These are phyloP conservation scores for Neopestalotiopsis sp. DNA, from an alignment of 2,329 filamentous ascomycete genomes.

Conservation along the genomic window DNA sequence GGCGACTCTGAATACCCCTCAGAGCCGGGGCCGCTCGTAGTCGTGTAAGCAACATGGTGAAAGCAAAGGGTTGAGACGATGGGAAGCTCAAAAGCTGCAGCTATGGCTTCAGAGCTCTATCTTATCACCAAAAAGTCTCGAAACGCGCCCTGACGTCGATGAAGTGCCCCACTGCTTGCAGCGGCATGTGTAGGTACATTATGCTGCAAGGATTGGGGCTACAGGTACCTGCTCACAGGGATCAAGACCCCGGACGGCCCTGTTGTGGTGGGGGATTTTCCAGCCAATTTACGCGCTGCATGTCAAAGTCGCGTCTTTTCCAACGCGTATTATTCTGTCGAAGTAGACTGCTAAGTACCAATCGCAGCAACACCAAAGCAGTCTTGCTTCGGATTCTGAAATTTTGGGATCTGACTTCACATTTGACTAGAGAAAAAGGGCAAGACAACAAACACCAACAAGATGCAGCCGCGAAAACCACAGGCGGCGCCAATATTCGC, in stretches of 20 bases:
- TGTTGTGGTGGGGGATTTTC: conserved; percentile 2
- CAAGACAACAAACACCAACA: conserved; percentile 3
- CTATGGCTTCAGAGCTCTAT: neutral
- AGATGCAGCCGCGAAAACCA: conserved; percentile 33
- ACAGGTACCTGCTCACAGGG: neutral
- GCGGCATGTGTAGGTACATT: neutral
- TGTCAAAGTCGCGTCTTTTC: neutral
- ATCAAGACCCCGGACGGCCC: neutral
- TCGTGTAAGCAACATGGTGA: conserved; percentile 39
- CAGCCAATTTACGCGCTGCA: conserved; percentile 16
- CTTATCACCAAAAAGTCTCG: conserved; percentile 9
- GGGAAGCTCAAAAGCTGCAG: neutral
- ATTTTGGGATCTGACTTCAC: neutral
- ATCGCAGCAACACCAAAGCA: neutral
- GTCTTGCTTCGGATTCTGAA: neutral
- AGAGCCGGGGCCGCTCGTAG: conserved; percentile 31
- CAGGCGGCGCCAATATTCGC: conserved; percentile 44
- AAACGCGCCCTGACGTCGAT: neutral
- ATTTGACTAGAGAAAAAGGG: neutral
- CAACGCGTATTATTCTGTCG: conserved; percentile 12
- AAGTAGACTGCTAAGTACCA: neutral
- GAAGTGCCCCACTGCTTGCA: neutral
- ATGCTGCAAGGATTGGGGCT: neutral
- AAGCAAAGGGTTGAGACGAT: neutral
- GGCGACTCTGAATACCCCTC: conserved; percentile 25